Evolutionary conservation across 768 basidiomycete species (phyloP).

Genomic region (Paxillus rubicundulus): DNA sequence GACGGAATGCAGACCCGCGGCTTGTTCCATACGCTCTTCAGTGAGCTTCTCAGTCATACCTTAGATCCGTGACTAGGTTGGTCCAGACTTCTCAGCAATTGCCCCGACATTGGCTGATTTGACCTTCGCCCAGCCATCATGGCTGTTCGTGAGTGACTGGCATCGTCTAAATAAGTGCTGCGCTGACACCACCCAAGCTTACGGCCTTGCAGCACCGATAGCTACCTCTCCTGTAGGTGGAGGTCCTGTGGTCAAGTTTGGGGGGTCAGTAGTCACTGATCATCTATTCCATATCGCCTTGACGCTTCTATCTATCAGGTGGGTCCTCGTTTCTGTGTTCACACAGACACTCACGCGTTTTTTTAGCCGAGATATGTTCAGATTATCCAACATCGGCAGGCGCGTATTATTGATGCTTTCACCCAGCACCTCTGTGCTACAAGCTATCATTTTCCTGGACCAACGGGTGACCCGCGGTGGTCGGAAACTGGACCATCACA

Average conservation of each 20-base stretch:
- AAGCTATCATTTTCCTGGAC: conserved; percentile 59
- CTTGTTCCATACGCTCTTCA: conserved; percentile 51
- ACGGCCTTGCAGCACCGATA: conserved; percentile 54
- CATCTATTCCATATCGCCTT: not conserved
- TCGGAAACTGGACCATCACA: conserved; percentile 69
- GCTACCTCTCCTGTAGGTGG: conserved; percentile 54
- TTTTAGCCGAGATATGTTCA: conserved; percentile 57
- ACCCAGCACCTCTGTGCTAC: conserved; percentile 50
- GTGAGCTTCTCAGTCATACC: conserved; percentile 31
- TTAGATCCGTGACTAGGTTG: conserved; percentile 35
- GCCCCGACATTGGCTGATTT: conserved; percentile 1
- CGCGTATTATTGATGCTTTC: conserved; percentile 66
- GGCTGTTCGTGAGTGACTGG: conserved; percentile 53
- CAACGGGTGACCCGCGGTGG: conserved; percentile 66
- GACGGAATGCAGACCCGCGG: conserved; percentile 42
- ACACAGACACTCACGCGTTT: conserved; percentile 49
- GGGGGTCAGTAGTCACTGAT: conserved; percentile 42
- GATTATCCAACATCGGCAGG: conserved; percentile 62
- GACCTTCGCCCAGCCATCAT: conserved; percentile 44
- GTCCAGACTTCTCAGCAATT: conserved; percentile 1
- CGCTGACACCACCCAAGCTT: conserved; percentile 38
- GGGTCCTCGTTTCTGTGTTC: conserved; percentile 49
- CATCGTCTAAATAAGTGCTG: not conserved
- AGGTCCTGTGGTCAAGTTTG: conserved; percentile 55
- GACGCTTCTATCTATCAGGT: conserved; percentile 30